Evolutionary conservation across 306 rosid genomes (phyloP), one percentile per base, ranked within the genome.

Genomic region (Purshia tridentata): DNA sequence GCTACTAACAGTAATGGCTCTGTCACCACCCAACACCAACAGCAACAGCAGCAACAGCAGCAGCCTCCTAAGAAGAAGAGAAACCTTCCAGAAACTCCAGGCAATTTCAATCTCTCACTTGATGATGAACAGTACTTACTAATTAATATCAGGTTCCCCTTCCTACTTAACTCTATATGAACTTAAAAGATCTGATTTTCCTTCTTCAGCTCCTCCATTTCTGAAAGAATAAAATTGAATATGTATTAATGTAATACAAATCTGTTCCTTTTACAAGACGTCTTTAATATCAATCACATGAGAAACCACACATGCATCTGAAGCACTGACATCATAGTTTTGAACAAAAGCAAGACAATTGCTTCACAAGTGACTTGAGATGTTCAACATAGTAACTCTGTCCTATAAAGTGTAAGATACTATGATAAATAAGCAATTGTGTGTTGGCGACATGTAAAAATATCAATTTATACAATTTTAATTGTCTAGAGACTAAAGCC

Each of bases 51-150:
- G 1, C n/a, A n/a, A n/a, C n/a, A n/a, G n/a, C 85, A 54, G 14
- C 83, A 74, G 23, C 77, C 77, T 4, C 62, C 84, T 45, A 93
- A 88, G 91, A 93, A 91, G 97, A 93, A 89, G 83, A 78, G 98
- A 77, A 91, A 91, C 65, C 93, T 91, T 41, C 98, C 98, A 6
- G 97, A 96, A 79, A 93, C 89, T 65, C 97, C 94, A 93, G 98
- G 98, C 84, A 93, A 85, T 73, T 10, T 67, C 60, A 9, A 23
- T 44, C 61, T 12, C 18, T 62, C 55, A 37, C 39, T 23, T 64
- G 35, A 29, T 29, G 35, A 29, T 29, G 35, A 29, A 29, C 35
- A 29, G 7, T 56, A 61, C 19, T 9, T 9, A 44, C 23, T 46
- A 65, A 4, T 20, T 22, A 51, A 16, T 65, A 14, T 29, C 42